Evolutionary conservation across 2,329 filamentous ascomycete genomes (phyloP).

Genomic region (Chrysoporthe austroafricana): DNA sequence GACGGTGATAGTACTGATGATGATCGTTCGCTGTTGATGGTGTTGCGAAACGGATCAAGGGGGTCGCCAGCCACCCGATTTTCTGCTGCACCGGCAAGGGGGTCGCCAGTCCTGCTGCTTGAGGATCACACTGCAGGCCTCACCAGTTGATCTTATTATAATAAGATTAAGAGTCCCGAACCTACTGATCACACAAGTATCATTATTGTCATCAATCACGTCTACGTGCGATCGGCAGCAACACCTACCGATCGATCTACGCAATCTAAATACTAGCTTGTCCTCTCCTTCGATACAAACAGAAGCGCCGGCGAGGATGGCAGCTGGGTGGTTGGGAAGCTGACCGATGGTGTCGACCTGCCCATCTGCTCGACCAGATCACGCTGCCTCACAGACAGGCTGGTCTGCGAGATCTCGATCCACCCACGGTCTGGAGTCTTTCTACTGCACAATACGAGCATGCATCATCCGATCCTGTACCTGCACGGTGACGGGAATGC

Average conservation of each 20-base stretch:
- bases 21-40: too few relatives aligned
- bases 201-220: neutral
- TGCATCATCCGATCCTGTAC: conserved; percentile 3
- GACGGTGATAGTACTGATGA: too few relatives aligned
- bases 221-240: too few relatives aligned
- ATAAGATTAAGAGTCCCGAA: too few relatives aligned
- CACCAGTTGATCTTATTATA: too few relatives aligned
- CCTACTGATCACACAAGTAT: neutral
- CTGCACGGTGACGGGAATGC: neutral
- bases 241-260: neutral
- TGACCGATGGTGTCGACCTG: neutral
- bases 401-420: conserved; percentile 5
- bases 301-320: neutral
- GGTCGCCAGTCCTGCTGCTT: too few relatives aligned
- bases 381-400: neutral
- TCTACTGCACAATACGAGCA: neutral
- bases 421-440: conserved; percentile 7
- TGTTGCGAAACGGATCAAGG: too few relatives aligned
- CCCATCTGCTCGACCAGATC: conserved; percentile 6
- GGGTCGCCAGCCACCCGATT: too few relatives aligned
- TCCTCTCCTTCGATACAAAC: conserved; percentile 3
- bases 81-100: too few relatives aligned
- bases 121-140: too few relatives aligned
- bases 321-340: conserved; percentile 10
- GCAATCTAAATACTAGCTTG: conserved; percentile 11